phyloP scores from a whole-genome alignment of 495 filamentous ascomycete species.

The Penicillium coprophilum region DNA sequence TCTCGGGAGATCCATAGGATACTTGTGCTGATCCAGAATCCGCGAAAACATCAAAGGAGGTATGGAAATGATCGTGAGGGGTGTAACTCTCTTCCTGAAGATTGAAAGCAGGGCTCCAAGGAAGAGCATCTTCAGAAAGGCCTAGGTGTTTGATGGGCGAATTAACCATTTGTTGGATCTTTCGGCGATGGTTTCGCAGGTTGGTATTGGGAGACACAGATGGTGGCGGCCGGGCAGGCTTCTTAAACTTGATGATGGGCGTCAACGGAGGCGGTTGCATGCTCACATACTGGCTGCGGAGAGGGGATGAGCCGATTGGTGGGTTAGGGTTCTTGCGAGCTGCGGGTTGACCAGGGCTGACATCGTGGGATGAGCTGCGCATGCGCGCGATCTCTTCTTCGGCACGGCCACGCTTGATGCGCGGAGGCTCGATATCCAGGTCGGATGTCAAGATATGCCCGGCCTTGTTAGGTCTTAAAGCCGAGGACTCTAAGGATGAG shows the following conservation, averaged over 20 bases:
- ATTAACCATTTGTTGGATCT: constrained; percentile 81
- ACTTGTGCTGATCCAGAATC: constrained; percentile 55
- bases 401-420: constrained; percentile 82
- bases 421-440: constrained; percentile 66
- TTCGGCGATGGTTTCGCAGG: constrained; percentile 85
- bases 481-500: constrained; percentile 94
- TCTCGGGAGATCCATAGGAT: constrained; percentile 71
- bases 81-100: constrained; percentile 57
- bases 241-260: constrained; percentile 81
- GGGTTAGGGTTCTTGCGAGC: constrained; percentile 42
- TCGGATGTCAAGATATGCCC: constrained; percentile 68
- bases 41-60: constrained; percentile 70
- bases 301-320: constrained; percentile 59
- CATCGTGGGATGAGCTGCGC: constrained; percentile 84
- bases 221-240: constrained; percentile 75
- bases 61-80: constrained; percentile 47
- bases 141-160: constrained; percentile 77
- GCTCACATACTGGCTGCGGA: constrained; percentile 52
- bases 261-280: constrained; percentile 80
- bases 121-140: constrained; percentile 59
- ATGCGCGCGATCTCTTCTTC: constrained; percentile 96
- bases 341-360: constrained; percentile 69
- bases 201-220: constrained; percentile 95
- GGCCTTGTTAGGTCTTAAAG: constrained; percentile 64
- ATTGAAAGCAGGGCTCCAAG: constrained; percentile 79